Evolutionary conservation across 176 grass and related monocot genomes (phyloP).

Genomic region (Zoysia pacifica): DNA sequence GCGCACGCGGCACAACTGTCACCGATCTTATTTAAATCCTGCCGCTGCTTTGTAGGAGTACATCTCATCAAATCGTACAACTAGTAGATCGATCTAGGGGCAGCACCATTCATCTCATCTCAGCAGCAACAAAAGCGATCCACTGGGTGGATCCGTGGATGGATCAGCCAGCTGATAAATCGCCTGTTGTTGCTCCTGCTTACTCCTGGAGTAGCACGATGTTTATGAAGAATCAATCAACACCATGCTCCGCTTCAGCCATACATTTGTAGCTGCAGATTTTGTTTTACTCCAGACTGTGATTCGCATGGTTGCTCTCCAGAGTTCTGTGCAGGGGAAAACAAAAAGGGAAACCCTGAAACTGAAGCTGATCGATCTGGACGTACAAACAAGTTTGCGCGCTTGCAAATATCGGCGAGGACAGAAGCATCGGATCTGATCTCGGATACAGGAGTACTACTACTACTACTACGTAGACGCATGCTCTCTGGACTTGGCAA

Average conservation of each 20-base stretch:
- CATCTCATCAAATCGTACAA: conserved; percentile 20
- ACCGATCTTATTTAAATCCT: conserved; percentile 25
- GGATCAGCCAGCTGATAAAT: no score
- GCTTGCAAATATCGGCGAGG: conserved; percentile 4
- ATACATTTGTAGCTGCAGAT: not conserved
- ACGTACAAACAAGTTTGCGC: not conserved
- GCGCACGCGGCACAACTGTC: conserved; percentile 24
- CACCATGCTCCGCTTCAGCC: no score
- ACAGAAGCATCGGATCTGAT: conserved; percentile 40
- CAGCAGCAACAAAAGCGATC: not conserved
- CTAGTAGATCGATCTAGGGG: conserved; percentile 22
- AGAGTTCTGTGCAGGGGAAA: not conserved
- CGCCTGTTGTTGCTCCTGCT: no score
- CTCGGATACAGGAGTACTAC: conserved; percentile 10
- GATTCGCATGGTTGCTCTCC: not conserved
- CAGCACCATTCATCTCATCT: not conserved
- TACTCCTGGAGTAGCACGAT: no score
- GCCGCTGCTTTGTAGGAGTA: not conserved
- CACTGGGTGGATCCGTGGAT: not conserved
- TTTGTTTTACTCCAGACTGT: no score
- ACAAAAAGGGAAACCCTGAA: not conserved
- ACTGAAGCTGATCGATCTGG: not conserved
- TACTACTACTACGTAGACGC: not conserved
- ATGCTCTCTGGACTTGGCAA: not conserved
- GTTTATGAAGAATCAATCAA: no score